Base-by-base conservation (phyloP, 2,329 filamentous ascomycete genomes). In the Aulographum hederae region DNA sequence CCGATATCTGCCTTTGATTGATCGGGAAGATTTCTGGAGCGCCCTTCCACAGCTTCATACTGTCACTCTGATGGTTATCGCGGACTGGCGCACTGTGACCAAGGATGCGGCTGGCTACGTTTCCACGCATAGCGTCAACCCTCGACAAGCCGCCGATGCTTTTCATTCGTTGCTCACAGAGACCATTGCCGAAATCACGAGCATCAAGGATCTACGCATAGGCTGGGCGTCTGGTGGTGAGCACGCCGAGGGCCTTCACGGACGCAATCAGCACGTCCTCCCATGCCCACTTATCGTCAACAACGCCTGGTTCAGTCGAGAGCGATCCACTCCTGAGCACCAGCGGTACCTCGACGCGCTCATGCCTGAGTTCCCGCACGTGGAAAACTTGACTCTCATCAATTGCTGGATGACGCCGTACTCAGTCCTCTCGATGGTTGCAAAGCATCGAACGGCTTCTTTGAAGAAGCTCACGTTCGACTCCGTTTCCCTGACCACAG, bases 191-290 rank as follows among this genome's bases (percentile, higher is more conserved):
- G 41, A 41, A 26, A 54, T 60, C 16, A 31, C 47, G 15, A 63
- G 60, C 18, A 66, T 80, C 40, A 65, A 60, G 34, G 63, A 53
- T 18, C 53, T 80, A 27, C 68, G 66, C 15, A 63, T 79, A 34
- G 75, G 78, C 36, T 81, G 72, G 66, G 55, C 66, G 4, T 68
- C 66, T 32, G 74, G 75, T 28, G 76, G 75, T 18, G 76, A 81
- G 50, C 65, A 73, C 39, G 71, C 69, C 2, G 53, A 65, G 13
- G 73, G 74, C 16, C 50, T 67, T 3, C 64, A 63, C 39, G 69
- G 71, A 20, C 63, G 75, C 17, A 76, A 76, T 41, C 59, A 61
- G 34, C 60, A 71, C 41, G 47, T 80, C 19, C 52, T 80, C 13
- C 71, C 73, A 0, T 70, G 69, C 6, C 75, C 73, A 2, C n/a